phyloP scores from a whole-genome alignment of 163 green algal genomes.

The Prototheca wickerhamii region DNA sequence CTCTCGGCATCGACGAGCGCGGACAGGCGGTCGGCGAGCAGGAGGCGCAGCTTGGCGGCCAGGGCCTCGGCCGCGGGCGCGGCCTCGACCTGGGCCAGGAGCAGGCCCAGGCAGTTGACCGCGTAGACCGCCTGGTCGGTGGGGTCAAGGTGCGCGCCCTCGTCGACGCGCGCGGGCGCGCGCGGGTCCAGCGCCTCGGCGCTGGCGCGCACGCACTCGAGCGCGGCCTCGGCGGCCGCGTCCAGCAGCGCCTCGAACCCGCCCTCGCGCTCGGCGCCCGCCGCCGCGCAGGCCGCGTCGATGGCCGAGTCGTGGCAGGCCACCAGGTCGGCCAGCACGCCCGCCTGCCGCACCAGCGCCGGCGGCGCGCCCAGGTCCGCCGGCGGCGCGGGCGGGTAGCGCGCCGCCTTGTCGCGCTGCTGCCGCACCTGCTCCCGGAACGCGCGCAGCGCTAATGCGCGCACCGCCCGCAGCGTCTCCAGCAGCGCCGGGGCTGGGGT shows the following conservation, averaged over 20 bases:
- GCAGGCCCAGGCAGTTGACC: constrained; percentile 75
- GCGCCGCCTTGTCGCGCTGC: constrained; percentile 62
- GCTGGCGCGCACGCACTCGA: constrained; percentile 47
- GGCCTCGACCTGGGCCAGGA: constrained; percentile 44
- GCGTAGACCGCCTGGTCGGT: constrained; percentile 59
- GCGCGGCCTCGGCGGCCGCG: constrained; percentile 66
- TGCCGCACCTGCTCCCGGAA: constrained; percentile 73
- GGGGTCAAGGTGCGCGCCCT: constrained; percentile 39
- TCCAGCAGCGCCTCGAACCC: constrained; percentile 39
- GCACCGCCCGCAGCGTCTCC: constrained; percentile 29
- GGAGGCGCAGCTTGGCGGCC: constrained; percentile 7
- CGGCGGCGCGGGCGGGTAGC: constrained; percentile 56
- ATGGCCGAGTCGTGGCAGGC: constrained; percentile 48
- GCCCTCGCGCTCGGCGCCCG: constrained; percentile 9
- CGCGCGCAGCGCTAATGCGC: constrained; percentile 34
- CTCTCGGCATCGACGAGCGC: constrained; percentile 49
- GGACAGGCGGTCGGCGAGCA: constrained; percentile 41
- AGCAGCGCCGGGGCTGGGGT: too few relatives aligned
- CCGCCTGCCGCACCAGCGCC: constrained; percentile 42
- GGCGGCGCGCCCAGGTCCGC: constrained; percentile 60
- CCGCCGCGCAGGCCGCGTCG: constrained; percentile 11
- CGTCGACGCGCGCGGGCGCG: constrained; percentile 34
- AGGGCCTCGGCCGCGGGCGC: constrained; percentile 14
- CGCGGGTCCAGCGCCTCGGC: constrained; percentile 51
- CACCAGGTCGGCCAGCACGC: constrained; percentile 63